Evolutionary conservation across 2,329 filamentous ascomycete species (phyloP), one percentile per base, ranked within the genome.

Genomic region (Sporothrix dimorphospora): DNA sequence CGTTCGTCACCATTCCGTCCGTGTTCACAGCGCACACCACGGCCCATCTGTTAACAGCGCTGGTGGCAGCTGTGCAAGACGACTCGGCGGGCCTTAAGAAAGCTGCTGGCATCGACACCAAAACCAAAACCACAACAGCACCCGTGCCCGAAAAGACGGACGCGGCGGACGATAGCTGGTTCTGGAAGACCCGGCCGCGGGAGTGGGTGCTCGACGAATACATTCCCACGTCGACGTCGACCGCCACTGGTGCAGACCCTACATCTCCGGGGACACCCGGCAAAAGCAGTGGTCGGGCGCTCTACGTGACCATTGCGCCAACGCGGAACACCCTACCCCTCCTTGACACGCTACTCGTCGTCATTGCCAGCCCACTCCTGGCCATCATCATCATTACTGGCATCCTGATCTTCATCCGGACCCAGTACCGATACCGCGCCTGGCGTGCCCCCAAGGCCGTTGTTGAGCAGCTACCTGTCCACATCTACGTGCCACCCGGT

Each of bases 401-500:
- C 5, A 95, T 99, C 1, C 86, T 98, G 12, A 86, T 98, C 5
- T 88, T 98, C 53, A 85, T 98, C 49, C 91, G 96, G 71, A 94
- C 94, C 63, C 91, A 94, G 73, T 97, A 98, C 76, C 91, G 95
- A 68, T 89, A 95, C 73, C 89, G 95, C 75, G 89, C 95, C 76
- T 99, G 96, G 95, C 90, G 96, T 77, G 96, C 96, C n/a, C 96
- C 96, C 5, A 99, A 99, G 81, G 97, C 94, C 0, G 90, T 99
- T 0, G 94, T 99, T 21, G 94, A 98, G 76, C 91, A 92, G 72
- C 87, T 99, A n/a, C 96, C 96, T 1, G 94, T 99, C 16, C 90
- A 95, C 73, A 98, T 94, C 0, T 99, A 98, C 78, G 94, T 97
- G 77, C 97, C 94, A 0, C 92, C 97, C 47, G 84, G 72, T 0